A percentile compares a stretch with the other conserved stretches of the same genome.
Conservation (phyloP, 2,329 filamentous ascomycete genomes). For the Cladosporium sp. region DNA sequence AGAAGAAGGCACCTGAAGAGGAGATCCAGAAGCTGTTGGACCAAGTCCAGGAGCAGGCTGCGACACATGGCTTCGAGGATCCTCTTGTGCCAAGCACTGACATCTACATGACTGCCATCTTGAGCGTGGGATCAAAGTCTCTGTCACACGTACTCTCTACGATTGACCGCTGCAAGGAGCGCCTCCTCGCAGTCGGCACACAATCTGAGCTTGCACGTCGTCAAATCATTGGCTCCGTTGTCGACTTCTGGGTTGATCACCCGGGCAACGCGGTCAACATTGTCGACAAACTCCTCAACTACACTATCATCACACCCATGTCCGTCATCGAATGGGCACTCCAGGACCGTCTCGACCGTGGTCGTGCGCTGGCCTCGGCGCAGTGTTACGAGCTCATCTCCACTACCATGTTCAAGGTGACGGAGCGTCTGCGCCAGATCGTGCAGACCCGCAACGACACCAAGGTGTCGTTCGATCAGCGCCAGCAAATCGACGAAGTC, state of each 20-base stretch:
- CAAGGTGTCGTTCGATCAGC: slow-evolving; percentile 57
- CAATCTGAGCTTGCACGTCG: slow-evolving; percentile 73
- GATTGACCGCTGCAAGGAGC: slow-evolving; percentile 91
- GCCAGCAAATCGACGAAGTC: slow-evolving; percentile 64
- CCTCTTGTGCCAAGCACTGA: slow-evolving; percentile 85
- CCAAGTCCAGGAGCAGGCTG: slow-evolving; percentile 76
- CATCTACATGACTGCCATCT: slow-evolving; percentile 89
- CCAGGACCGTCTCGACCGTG: slow-evolving; percentile 58
- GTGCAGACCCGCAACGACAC: slow-evolving; percentile 62
- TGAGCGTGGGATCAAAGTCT: slow-evolving; percentile 91
- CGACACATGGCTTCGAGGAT: slow-evolving; percentile 66
- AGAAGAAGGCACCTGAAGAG: slow-evolving; percentile 80
- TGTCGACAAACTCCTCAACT: slow-evolving; percentile 95
- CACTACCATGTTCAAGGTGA: slow-evolving; percentile 87
- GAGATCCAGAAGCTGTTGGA: slow-evolving; percentile 82
- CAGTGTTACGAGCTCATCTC: slow-evolving; percentile 89
- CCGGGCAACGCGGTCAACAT: slow-evolving; percentile 90
- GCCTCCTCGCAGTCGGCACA: slow-evolving; percentile 75
- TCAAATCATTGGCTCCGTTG: slow-evolving; percentile 88
- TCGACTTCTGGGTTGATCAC: slow-evolving; percentile 90
- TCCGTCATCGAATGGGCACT: slow-evolving; percentile 91
- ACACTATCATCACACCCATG: slow-evolving; percentile 84
- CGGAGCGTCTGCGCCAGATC: slow-evolving; percentile 79
- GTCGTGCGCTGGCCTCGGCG: slow-evolving; percentile 64
- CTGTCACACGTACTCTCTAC: slow-evolving; percentile 93